Evolutionary conservation across 1,139 yeast species (phyloP).

Genomic region (Protomyces macrosporus): DNA sequence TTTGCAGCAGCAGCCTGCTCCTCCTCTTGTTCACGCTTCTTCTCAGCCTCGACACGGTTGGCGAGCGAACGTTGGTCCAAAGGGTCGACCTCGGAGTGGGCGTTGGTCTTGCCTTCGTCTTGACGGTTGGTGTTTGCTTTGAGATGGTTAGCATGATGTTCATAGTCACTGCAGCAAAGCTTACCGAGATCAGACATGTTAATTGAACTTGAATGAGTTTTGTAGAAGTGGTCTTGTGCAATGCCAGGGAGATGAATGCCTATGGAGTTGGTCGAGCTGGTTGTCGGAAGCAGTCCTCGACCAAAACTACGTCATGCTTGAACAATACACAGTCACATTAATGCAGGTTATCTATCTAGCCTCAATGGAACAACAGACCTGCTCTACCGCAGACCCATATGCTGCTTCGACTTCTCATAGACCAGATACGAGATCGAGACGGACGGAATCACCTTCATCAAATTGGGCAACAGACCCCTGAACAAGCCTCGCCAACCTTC

Average conservation of each 20-base stretch:
- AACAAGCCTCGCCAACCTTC: constrained; percentile 55
- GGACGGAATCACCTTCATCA: constrained; percentile 85
- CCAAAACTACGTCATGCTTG: not conserved
- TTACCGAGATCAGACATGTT: not conserved
- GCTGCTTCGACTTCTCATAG: constrained; percentile 55
- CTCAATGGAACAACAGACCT: no score
- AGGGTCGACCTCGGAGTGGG: constrained; percentile 23
- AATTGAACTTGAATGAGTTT: constrained; percentile 3
- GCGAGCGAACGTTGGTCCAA: constrained; percentile 26
- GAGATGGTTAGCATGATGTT: not conserved
- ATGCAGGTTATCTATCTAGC: no score
- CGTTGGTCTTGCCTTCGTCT: constrained; percentile 22
- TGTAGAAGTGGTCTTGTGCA: not conserved
- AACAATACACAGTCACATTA: no score
- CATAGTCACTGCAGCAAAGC: not conserved
- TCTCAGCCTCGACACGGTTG: constrained; percentile 27
- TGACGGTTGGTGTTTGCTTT: constrained; percentile 1
- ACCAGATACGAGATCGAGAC: constrained; percentile 95
- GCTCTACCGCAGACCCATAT: constrained; percentile 18
- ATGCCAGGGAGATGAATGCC: not conserved
- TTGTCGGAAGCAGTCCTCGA: not conserved
- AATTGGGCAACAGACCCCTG: constrained; percentile 81
- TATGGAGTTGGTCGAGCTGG: not conserved
- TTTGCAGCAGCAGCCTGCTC: constrained; percentile 5
- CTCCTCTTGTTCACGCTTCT: constrained; percentile 25